Base-by-base conservation (phyloP, 2,329 filamentous ascomycete species). In the Colletotrichum sp. region DNA sequence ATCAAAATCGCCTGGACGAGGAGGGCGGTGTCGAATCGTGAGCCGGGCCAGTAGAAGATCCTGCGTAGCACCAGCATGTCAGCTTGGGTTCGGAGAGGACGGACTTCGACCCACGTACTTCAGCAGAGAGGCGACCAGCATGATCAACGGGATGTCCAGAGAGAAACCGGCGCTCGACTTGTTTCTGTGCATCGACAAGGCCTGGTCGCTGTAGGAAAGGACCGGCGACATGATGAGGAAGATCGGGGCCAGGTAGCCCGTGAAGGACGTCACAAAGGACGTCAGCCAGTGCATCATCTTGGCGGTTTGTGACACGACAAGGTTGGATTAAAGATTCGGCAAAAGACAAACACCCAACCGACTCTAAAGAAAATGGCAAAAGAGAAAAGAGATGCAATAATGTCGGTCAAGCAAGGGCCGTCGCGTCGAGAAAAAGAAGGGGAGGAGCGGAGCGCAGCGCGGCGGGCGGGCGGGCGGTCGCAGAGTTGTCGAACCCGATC, bases 31-130 rank as follows among this genome's bases (percentile, higher is more conserved):
- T 94, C 93, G 84, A 92, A 94, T 81, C 89, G 89, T 16, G 92
- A 90, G 74, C 92, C 92, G 67, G 92, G 91, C 86, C 92, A 94
- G 85, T 94, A 94, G 81, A 94, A 94, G 80, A 94, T 90, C 83
- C 92, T 93, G 82, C 30, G 52, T 10, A 26, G n/a, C 59, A 12
- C 8, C 24, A 9, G 44, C 16, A 12, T 15, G 70, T 79, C 59
- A 77, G 75, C 76, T 68, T 30, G 28, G 63, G 28, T 67, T 44
- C 32, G 64, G 44, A 69, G 62, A 65, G 67, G 68, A 48, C 15
- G 36, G 68, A 30, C 39, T 32, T 12, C 2, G 22, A 39, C 36
- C 63, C 32, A 75, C 86, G 63, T 81, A 93, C 91, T 92, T 92
- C 71, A 93, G 85, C 71, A 94, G 85, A 5, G 92, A 94, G 32